A percentile compares a stretch with the other conserved stretches of the same genome.
phyloP scores from a whole-genome alignment of 495 filamentous ascomycete genomes.

The Penicillium verhagenii region DNA sequence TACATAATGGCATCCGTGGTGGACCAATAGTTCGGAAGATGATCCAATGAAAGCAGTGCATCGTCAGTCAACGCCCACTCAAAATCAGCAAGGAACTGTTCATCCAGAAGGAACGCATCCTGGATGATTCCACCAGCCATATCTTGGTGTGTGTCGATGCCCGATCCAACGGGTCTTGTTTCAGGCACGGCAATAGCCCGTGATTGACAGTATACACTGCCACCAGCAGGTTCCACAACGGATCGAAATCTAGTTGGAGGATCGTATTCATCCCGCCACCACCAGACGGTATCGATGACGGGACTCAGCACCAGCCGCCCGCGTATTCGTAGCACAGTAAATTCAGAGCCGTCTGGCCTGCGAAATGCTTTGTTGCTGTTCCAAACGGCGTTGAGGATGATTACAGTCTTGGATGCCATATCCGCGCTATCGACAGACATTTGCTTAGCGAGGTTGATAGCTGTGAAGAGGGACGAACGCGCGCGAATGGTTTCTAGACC shows the following conservation, averaged over 20 bases:
- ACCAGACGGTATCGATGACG: conserved; percentile 48
- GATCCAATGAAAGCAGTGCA: conserved; percentile 26
- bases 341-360: conserved; percentile 38
- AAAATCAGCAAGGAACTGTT: conserved; percentile 38
- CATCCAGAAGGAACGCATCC: conserved; percentile 31
- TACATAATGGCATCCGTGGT: not conserved
- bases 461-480: conserved; percentile 30
- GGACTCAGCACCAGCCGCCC: conserved; percentile 42
- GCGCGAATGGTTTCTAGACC: conserved; percentile 36
- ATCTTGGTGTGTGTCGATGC: conserved; percentile 5
- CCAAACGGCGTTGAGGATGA: conserved; percentile 40
- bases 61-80: conserved; percentile 42
- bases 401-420: conserved; percentile 31
- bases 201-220: conserved; percentile 10
- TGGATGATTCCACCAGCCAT: conserved; percentile 6
- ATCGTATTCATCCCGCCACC: conserved; percentile 51
- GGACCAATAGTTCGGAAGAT: conserved; percentile 20
- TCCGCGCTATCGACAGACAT: conserved; percentile 42
- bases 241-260: conserved; percentile 21
- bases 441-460: conserved; percentile 39
- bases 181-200: conserved; percentile 5
- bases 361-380: conserved; percentile 48
- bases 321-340: conserved; percentile 39
- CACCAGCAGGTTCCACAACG: conserved; percentile 15
- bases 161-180: conserved; percentile 9